phyloP scores from a whole-genome alignment of 2,329 filamentous ascomycete genomes.

The Knufia petricola region DNA sequence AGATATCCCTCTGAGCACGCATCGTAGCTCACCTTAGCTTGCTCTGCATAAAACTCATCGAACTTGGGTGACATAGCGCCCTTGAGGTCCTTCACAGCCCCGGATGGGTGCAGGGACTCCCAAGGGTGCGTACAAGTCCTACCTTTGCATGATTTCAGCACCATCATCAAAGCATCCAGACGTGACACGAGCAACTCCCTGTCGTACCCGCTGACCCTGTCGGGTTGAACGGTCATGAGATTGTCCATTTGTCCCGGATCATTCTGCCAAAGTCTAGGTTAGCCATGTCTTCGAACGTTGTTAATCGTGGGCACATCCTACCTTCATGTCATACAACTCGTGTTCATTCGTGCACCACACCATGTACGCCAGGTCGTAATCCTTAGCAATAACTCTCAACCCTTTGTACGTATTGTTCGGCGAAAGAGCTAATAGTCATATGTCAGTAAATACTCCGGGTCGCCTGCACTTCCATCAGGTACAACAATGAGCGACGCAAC shows the following conservation, averaged over 20 bases:
- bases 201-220: background rate
- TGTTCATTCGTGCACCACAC: constrained; percentile 33
- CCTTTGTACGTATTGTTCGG: constrained; percentile 31
- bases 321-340: constrained; percentile 27
- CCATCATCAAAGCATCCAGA: constrained; percentile 27
- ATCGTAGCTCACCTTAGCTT: constrained; percentile 25
- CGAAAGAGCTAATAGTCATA: too few species aligned
- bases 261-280: too few species aligned
- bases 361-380: constrained; percentile 30
- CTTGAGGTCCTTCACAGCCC: constrained; percentile 23
- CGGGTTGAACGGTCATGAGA: background rate
- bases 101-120: constrained; percentile 24
- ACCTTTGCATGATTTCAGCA: constrained; percentile 29
- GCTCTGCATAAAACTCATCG: constrained; percentile 28
- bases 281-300: background rate
- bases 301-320: background rate
- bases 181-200: constrained; percentile 27
- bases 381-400: constrained; percentile 26
- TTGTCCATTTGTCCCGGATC: background rate
- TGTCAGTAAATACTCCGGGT: too few species aligned
- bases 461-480: constrained; percentile 13
- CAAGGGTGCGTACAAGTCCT: constrained; percentile 25
- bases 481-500: constrained; percentile 12
- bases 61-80: constrained; percentile 26
- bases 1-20: constrained; percentile 31